Base-by-base conservation (phyloP, 768 basidiomycete species). In the Lactifluus hygrophoroides region DNA sequence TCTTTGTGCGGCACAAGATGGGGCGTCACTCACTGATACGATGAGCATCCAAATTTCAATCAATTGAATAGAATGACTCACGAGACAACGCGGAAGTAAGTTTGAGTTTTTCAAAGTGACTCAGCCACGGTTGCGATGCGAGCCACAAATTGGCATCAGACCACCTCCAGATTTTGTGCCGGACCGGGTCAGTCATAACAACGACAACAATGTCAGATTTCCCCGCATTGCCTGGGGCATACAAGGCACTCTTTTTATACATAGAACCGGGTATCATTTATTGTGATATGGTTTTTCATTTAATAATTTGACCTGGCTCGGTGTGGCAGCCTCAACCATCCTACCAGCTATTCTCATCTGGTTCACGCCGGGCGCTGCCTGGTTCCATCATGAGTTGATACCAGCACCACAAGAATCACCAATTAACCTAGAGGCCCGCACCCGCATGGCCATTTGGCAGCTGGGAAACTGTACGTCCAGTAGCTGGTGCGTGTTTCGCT, bases 371-470 rank as follows among this genome's bases (percentile, higher is more conserved):
- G 85, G 86, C 14, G 73, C 84, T 23, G 71, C 73, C 16, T 86
- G 86, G 83, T 88, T 86, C 63, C 79, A 84, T 66, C 74, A 80
- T 64, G 75, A 84, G 61, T 80, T 88, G 54, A 77, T 86, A 44
- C 86, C 85, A 1, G 73, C 72, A 8, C 56, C 64, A n/a, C 57
- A 68, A 0, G 71, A 73, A 35, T 56, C 68, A 0, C 68, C 71
- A 5, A 64, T 70, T 17, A 45, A 68, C 6, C 66, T 81, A 49
- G 80, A 85, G 47, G 67, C 74, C 37, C 75, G 82, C 35, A 78
- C 80, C 6, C 73, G 70, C 16, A 85, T 86, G 79, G 79, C 78
- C 17, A 76, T 87, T 56, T 81, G 80, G 76, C 87, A 89, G 63
- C 71, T 88, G 10, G 80, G 77, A 30, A 88, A 85, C 59, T 84